phyloP scores from a whole-genome alignment of 495 filamentous ascomycete genomes.

The Penicillium chermesinum region DNA sequence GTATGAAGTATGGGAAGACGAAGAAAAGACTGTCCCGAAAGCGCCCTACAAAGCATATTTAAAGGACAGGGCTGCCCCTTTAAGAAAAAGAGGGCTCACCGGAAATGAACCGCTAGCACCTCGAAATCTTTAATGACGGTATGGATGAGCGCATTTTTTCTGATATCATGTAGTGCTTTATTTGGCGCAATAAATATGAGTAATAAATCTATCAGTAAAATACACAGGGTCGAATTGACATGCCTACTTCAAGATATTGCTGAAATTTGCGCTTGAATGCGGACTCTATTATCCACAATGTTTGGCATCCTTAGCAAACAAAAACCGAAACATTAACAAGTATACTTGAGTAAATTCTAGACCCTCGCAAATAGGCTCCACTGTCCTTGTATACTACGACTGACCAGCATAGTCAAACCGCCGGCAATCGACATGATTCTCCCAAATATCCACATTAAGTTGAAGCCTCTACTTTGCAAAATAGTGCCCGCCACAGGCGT shows the following conservation, averaged over 20 bases:
- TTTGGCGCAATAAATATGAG: not conserved
- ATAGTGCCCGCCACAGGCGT: slow-evolving; percentile 37
- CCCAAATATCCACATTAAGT: slow-evolving; percentile 14
- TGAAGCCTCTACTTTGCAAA: slow-evolving; percentile 17
- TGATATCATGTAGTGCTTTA: not conserved
- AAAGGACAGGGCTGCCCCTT: slow-evolving; percentile 21
- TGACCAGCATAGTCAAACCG: not conserved
- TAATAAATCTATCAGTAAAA: not conserved
- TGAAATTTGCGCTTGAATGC: not conserved
- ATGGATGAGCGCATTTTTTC: not conserved
- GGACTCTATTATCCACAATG: not conserved
- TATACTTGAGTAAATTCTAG: not conserved
- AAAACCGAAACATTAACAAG: not conserved
- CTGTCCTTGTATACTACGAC: not conserved
- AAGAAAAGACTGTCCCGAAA: slow-evolving; percentile 25
- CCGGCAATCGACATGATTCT: slow-evolving; percentile 3
- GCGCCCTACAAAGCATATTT: slow-evolving; percentile 24
- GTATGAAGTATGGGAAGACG: slow-evolving; percentile 33
- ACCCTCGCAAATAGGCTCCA: not conserved
- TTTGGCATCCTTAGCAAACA: not conserved
- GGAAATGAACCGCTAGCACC: not conserved
- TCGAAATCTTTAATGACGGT: not conserved
- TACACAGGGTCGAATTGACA: not conserved
- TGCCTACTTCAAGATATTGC: not conserved
- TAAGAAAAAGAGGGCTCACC: not conserved